Evolutionary conservation across 2,329 filamentous ascomycete species (phyloP).

Genomic region (Cadophora malorum): DNA sequence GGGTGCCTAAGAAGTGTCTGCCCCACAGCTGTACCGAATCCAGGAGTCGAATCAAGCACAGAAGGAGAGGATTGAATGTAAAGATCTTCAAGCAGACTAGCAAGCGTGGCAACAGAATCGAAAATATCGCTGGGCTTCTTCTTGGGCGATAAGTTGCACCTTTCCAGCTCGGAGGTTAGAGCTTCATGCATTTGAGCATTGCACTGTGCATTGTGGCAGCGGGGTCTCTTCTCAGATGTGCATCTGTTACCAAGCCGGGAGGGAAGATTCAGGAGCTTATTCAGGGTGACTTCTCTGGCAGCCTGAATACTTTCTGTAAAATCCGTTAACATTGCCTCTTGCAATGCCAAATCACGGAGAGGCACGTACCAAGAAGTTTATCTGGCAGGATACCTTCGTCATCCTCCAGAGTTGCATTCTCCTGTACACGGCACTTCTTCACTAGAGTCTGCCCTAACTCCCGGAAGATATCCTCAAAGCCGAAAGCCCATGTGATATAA

Average conservation of each 20-base stretch:
- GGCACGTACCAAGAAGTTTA: not conserved
- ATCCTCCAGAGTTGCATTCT: not conserved
- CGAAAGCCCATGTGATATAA: conserved; percentile 2
- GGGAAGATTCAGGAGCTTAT: not conserved
- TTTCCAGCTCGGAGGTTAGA: too few relatives aligned
- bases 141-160: too few relatives aligned
- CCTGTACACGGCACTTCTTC: not conserved
- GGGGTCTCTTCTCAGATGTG: too few relatives aligned
- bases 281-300: not conserved
- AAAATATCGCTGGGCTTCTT: too few relatives aligned
- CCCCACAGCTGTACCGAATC: too few relatives aligned
- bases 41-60: too few relatives aligned
- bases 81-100: too few relatives aligned
- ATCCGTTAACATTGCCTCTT: not conserved
- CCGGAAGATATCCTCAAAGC: not conserved
- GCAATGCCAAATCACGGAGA: not conserved
- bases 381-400: not conserved
- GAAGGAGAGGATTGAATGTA: too few relatives aligned
- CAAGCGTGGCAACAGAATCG: too few relatives aligned
- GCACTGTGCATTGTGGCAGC: too few relatives aligned
- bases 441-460: not conserved
- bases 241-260: not conserved
- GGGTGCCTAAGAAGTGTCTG: too few relatives aligned
- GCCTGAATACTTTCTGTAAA: not conserved
- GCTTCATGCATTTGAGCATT: too few relatives aligned